Evolutionary conservation across 1,284 basidiomycete genomes (phyloP), one percentile per base, ranked within the genome.

Genomic region (Marasmius oreades): DNA sequence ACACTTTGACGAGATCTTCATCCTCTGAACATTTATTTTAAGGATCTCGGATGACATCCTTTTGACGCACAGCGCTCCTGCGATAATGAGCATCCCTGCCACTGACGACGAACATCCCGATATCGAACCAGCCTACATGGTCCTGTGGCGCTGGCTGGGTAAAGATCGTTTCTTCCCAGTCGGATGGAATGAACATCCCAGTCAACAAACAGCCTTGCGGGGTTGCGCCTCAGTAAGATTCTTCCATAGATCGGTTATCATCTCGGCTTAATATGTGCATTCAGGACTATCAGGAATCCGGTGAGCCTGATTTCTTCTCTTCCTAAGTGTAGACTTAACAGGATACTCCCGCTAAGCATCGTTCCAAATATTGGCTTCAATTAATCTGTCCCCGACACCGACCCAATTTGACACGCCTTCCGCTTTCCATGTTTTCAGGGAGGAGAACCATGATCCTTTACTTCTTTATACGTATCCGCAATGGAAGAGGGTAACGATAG

Each of bases 241-340:
- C 48, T n/a, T 43, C 47, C 18, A 42, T 14, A 16, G 16, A 18
- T 42, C 5, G 2, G 16, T n/a, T 36, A 10, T 47, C 45, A 18
- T 33, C 47, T 16, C 45, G 18, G 16, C 11, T 24, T 59, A 23
- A 52, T 54, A n/a, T 51, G 14, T 31, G 24, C 18, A 26, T 52
- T 5, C 58, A 90, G 87, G 87, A 90, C 66, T 90, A 82, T 66
- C 82, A 83, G 64, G 82, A 87, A 63, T 90, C 87, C 64, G 76
- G 87, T 88, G 65, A 57, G 70, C 62, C 66, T 63, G 11, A 47
- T 28, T 46, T 23, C 8, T 23, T 44, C 36, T 55, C 47, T 22
- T 24, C 55, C 51, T 53, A 53, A 16, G 20, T 57, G 5, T 56
- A 26, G 59, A 31, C 23, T 18, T 31, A 16, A 5, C 26, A 6